Percentiles rank a stretch among this genome's conserved stretches.
phyloP scores from a whole-genome alignment of 2,329 filamentous ascomycete genomes.

The Fusarium sp. region DNA sequence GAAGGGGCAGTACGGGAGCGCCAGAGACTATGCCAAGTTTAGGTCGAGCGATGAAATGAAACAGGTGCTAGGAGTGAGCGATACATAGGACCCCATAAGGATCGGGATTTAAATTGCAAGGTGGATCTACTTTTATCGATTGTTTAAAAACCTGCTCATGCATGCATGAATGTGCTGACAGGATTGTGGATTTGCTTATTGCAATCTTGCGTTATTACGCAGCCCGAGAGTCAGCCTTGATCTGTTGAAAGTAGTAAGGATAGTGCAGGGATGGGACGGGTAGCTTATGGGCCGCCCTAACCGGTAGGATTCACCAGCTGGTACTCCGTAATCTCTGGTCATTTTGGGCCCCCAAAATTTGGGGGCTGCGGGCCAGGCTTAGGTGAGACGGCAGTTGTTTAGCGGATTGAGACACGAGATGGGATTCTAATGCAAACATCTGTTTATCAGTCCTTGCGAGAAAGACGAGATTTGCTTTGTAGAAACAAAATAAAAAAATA shows the following conservation, averaged over 20 bases:
- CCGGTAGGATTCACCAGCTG: neutral
- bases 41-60: slow-evolving; percentile 27
- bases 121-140: neutral
- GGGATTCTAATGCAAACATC: neutral
- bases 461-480: neutral
- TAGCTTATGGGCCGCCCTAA: neutral
- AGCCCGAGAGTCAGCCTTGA: neutral
- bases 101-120: neutral
- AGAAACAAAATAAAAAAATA: too few species aligned
- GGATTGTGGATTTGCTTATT: neutral
- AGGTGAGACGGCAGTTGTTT: neutral
- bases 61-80: slow-evolving; percentile 7
- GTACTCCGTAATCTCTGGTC: neutral
- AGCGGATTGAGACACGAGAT: neutral
- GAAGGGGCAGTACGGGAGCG: slow-evolving; percentile 25
- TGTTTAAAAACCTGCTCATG: neutral
- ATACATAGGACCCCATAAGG: neutral
- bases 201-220: neutral
- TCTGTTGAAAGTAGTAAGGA: neutral
- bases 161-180: neutral
- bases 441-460: too few species aligned
- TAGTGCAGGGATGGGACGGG: neutral
- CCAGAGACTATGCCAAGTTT: slow-evolving; percentile 3
- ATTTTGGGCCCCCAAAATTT: neutral
- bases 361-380: neutral